Evolutionary conservation across 345 rosid species (phyloP), one percentile per base, ranked within the genome.

Genomic region (Gossypium anomalum): DNA sequence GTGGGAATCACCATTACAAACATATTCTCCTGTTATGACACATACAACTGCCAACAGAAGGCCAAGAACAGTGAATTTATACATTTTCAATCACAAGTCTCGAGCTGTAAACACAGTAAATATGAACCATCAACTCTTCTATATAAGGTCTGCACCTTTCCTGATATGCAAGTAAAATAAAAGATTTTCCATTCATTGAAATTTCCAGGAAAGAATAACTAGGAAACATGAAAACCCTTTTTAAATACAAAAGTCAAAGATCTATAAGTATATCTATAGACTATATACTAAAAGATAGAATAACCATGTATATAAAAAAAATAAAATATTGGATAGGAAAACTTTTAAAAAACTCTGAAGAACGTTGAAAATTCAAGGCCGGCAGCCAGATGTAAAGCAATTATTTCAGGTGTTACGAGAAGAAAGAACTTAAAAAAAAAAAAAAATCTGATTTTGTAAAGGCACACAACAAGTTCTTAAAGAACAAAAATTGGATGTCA

Each of bases 1-100:
- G 38, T 38, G 69, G 73, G 70, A n/a, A 15, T 66, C 83, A 29
- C 74, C 78, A 47, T 23, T 29, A 56, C 81, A 75, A 62, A 66
- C 68, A 76, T 67, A 73, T 45, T 45, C 58, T n/a, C 41, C 43
- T 5, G 73, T 63, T 14, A 75, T 73, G 53, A 76, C 64, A 63
- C 62, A 68, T 7, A 80, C 49, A 70, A 78, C 13, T 19, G 70
- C 64, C 56, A 76, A 61, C 67, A 78, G 4, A 10, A 71, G 57
- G 38, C 58, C 53, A 58, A 66, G 47, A 59, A 47, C 15, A 44
- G 59, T 11, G 73, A 44, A 27, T 22, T 73, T 71, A 58, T 64
- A 75, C 82, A 82, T 75, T n/a, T 10, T 74, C 51, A 48, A 5
- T 11, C 12, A 4, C 38, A 22, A 72, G 6, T 44, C 57, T 22